phyloP scores from a whole-genome alignment of 129 eudicot genomes.

The Artemisia argyi region DNA sequence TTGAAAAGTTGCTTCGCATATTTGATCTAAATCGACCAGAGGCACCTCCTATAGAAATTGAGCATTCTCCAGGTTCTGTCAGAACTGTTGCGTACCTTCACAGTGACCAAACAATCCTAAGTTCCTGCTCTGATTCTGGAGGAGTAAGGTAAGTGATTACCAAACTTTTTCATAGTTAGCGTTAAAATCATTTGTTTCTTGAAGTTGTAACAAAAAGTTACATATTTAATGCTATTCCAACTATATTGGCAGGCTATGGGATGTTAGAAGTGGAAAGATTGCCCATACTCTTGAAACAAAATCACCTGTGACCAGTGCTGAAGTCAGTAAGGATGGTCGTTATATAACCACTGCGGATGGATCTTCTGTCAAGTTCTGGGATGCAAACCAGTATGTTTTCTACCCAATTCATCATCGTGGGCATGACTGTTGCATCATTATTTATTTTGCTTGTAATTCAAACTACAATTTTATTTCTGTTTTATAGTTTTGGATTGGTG shows the following conservation, averaged over 20 bases:
- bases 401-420: not conserved
- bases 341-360: constrained; percentile 75
- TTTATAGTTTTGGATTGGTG: constrained; percentile 70
- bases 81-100: constrained; percentile 79
- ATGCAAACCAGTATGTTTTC: constrained; percentile 59
- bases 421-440: not conserved
- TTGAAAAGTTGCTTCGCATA: constrained; percentile 66
- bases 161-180: not conserved
- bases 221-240: not conserved
- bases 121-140: constrained; percentile 68
- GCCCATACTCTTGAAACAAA: constrained; percentile 59
- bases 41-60: constrained; percentile 72
- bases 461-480: not conserved
- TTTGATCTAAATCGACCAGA: constrained; percentile 69
- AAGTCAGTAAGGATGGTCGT: constrained; percentile 70
- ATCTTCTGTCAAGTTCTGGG: constrained; percentile 67
- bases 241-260: constrained; percentile 53
- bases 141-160: constrained; percentile 60
- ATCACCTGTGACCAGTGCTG: constrained; percentile 69
- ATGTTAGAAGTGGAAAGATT: constrained; percentile 56
- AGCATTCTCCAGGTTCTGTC: constrained; percentile 71
- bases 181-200: not conserved
- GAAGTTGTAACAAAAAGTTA: not conserved
- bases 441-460: not conserved
- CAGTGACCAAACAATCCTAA: constrained; percentile 74